These are phyloP conservation scores for Epichloe hybrida DNA, from an alignment of 2,329 filamentous ascomycete species.

Conservation along the genomic window DNA sequence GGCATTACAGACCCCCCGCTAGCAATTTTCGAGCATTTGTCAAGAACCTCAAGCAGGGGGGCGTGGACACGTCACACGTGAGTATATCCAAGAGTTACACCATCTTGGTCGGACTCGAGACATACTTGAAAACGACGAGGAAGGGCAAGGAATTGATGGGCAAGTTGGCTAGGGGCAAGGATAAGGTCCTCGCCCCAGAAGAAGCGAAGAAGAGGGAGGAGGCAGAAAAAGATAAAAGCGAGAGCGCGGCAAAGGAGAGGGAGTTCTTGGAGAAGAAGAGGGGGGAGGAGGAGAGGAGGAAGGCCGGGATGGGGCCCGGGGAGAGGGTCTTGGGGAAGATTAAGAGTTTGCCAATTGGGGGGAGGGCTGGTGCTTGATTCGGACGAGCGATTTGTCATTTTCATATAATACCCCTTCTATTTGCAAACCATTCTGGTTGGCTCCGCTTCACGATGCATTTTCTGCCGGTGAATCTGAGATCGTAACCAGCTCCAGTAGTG, in stretches of 20 bases:
- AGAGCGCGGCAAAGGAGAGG: slow-evolving; percentile 41
- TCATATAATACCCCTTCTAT: slow-evolving; percentile 1
- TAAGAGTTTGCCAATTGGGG: slow-evolving; percentile 17
- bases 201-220: slow-evolving; percentile 43
- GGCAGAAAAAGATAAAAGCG: slow-evolving; percentile 43
- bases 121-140: slow-evolving; percentile 56
- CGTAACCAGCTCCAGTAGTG: too few relatives aligned
- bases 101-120: slow-evolving; percentile 69
- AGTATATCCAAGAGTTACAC: slow-evolving; percentile 73
- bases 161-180: slow-evolving; percentile 38
- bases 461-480: too few relatives aligned
- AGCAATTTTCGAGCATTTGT: slow-evolving; percentile 76
- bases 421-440: background rate
- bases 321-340: slow-evolving; percentile 28
- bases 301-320: slow-evolving; percentile 16
- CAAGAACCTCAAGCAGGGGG: slow-evolving; percentile 53
- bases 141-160: slow-evolving; percentile 44
- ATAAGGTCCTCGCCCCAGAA: slow-evolving; percentile 48
- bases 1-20: slow-evolving; percentile 81
- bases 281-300: slow-evolving; percentile 23
- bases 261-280: slow-evolving; percentile 27
- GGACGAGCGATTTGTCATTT: background rate
- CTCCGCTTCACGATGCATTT: too few relatives aligned
- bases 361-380: slow-evolving; percentile 1
- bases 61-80: slow-evolving; percentile 67